Base-by-base conservation (phyloP, 1,284 basidiomycete genomes). In the Ustilago trichophora region DNA sequence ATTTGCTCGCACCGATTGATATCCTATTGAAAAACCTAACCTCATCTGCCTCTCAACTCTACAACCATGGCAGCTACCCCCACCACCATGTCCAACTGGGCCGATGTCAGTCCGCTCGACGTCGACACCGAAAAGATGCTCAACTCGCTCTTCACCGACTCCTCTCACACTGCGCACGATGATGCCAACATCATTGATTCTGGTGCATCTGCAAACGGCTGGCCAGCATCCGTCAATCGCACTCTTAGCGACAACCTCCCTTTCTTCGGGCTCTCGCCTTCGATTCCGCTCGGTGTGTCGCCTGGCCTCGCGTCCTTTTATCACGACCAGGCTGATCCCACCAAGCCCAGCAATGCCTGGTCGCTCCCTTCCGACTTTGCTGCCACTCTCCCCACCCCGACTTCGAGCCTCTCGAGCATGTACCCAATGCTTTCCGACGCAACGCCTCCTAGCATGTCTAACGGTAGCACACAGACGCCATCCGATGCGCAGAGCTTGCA, bases 61-160 rank as follows among this genome's bases (percentile, higher is more conserved):
- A n/a, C n/a, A 21, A 51, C 16, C 2, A 56, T 50, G 62, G 45
- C 46, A 12, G 18, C 32, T 25, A 44, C 26, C 21, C 42, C 51
- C n/a, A 27, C 33, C 26, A 46, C 26, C 24, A 53, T 47, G 22
- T n/a, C 19, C 47, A 55, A 50, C 51, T 59, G 63, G 56, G 34
- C 41, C 34, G 53, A 53, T 25, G 35, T 53, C 41, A 45, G 35
- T 25, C 12, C 46, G 3, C 18, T 53, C 13, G 64, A 67, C 22
- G 26, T 29, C 18, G 65, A 68, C 18, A 56, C 59, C 35, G 65
- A 68, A 24, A 51, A 48, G 43, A 57, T 60, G 46, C 48, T 68
- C 43, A 48, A 52, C 36, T 55, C 54, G 1, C 29, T 68, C 15
- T 32, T 63, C n/a, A 31, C 33, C 16, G 19, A 47, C 29, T 31